Percentiles rank a stretch among this genome's conserved stretches.
These are phyloP conservation scores for Grammothele lineata DNA, from an alignment of 768 basidiomycete genomes.

Conservation along the genomic window DNA sequence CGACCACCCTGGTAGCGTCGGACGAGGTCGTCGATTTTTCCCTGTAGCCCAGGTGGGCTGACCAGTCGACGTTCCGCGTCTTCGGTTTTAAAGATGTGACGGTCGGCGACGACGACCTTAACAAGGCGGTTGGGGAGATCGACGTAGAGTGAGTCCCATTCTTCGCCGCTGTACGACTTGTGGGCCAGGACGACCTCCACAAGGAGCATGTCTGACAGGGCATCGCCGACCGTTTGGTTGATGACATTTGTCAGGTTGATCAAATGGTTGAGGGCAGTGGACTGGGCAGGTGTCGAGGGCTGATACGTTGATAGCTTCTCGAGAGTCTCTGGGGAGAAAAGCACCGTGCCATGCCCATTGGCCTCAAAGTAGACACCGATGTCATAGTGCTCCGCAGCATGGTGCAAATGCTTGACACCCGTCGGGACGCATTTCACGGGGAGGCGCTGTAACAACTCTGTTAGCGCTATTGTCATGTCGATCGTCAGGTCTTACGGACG, in stretches of 20 bases:
- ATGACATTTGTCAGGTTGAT: slow-evolving; percentile 77
- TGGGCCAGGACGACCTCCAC: slow-evolving; percentile 92
- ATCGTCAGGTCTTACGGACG: neutral
- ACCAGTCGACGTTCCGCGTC: slow-evolving; percentile 91
- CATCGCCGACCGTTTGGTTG: slow-evolving; percentile 98
- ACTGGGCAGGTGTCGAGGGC: slow-evolving; percentile 80
- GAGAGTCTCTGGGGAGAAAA: slow-evolving; percentile 81
- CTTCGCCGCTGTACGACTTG: slow-evolving; percentile 73
- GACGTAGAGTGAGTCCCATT: slow-evolving; percentile 92
- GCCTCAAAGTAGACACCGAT: slow-evolving; percentile 99
- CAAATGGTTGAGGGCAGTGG: slow-evolving; percentile 73
- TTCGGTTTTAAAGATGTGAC: slow-evolving; percentile 81
- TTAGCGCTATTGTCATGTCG: neutral
- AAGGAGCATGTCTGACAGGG: slow-evolving; percentile 91
- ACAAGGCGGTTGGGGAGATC: slow-evolving; percentile 95
- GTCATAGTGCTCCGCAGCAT: slow-evolving; percentile 90
- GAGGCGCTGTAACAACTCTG: slow-evolving; percentile 53
- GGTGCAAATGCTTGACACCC: slow-evolving; percentile 97
- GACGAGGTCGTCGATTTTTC: slow-evolving; percentile 76
- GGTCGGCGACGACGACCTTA: slow-evolving; percentile 84
- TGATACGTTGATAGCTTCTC: slow-evolving; percentile 55
- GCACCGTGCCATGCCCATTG: slow-evolving; percentile 96
- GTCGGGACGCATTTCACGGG: slow-evolving; percentile 95
- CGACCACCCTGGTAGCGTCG: slow-evolving; percentile 78
- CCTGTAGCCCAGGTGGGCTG: slow-evolving; percentile 76